Conservation (phyloP, 148 eudicot genomes). For the Vaccinium myrtillus region DNA sequence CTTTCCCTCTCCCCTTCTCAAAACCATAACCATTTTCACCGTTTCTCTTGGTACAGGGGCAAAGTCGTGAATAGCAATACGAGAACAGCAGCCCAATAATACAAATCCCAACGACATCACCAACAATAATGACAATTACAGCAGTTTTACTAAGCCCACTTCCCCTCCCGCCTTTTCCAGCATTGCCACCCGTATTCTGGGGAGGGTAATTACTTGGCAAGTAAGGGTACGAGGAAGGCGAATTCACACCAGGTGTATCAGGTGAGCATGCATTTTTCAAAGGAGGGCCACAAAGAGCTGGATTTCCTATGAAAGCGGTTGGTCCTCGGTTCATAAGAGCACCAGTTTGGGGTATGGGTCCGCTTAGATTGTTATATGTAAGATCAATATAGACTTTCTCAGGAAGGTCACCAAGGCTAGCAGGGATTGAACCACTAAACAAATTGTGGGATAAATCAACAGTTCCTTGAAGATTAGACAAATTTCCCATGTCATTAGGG, state of each 20-base stretch:
- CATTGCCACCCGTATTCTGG: conserved; percentile 24
- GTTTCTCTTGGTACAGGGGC: conserved; percentile 46
- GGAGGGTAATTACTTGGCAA: conserved; percentile 62
- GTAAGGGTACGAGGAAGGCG: conserved; percentile 68
- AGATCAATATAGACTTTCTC: conserved; percentile 95
- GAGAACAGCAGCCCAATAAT: conserved; percentile 79
- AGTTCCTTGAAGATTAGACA: conserved; percentile 85
- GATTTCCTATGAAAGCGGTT: conserved; percentile 89
- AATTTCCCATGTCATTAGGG: conserved; percentile 78
- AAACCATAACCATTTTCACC: conserved; percentile 36
- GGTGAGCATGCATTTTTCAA: conserved; percentile 67
- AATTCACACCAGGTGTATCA: conserved; percentile 31
- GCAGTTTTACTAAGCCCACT: conserved; percentile 65
- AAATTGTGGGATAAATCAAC: conserved; percentile 83
- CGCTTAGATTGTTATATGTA: conserved; percentile 75
- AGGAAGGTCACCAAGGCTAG: conserved; percentile 90
- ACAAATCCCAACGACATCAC: conserved; percentile 87
- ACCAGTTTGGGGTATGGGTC: conserved; percentile 88
- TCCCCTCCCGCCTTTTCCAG: conserved; percentile 33
- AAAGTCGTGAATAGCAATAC: conserved; percentile 69
- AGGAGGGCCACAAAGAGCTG: conserved; percentile 92
- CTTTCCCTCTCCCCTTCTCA: conserved; percentile 48
- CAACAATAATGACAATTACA: conserved; percentile 52
- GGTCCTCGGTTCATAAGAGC: conserved; percentile 92
- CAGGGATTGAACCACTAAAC: conserved; percentile 83